These are phyloP conservation scores for Eutrema salsugineum DNA, from an alignment of 441 rosid species.

Conservation along the genomic window DNA sequence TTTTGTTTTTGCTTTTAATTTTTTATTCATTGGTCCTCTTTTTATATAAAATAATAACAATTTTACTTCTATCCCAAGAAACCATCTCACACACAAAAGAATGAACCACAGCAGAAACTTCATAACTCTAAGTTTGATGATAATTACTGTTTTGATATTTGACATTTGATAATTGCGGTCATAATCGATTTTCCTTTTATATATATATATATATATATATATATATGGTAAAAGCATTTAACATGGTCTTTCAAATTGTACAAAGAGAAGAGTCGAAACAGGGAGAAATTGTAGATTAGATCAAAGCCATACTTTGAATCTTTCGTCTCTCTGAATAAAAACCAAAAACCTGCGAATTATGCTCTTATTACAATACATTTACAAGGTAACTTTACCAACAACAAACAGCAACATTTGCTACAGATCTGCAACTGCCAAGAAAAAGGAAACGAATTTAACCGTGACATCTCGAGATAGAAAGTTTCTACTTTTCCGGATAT, in stretches of 20 bases:
- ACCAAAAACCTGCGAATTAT: slow-evolving; percentile 7
- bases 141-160: not conserved
- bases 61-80: slow-evolving; percentile 25
- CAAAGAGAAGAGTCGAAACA: not conserved
- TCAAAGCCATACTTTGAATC: not conserved
- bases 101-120: not conserved
- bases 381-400: slow-evolving; percentile 30
- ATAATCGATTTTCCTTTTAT: not conserved
- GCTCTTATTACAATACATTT: slow-evolving; percentile 24
- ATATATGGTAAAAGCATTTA: not conserved
- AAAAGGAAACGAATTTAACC: not conserved
- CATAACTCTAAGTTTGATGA: not conserved
- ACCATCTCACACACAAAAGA: not conserved
- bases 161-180: not conserved
- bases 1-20: slow-evolving; percentile 1
- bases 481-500: not conserved
- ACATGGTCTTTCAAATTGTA: not conserved
- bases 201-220: too few relatives aligned
- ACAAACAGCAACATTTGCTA: slow-evolving; percentile 28
- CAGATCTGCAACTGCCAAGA: slow-evolving; percentile 21
- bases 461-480: not conserved
- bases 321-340: not conserved
- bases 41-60: not conserved
- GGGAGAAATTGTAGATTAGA: not conserved
- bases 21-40: not conserved